Evolutionary conservation across 257 asterid genomes (phyloP).

Genomic region (Eucommia ulmoides): DNA sequence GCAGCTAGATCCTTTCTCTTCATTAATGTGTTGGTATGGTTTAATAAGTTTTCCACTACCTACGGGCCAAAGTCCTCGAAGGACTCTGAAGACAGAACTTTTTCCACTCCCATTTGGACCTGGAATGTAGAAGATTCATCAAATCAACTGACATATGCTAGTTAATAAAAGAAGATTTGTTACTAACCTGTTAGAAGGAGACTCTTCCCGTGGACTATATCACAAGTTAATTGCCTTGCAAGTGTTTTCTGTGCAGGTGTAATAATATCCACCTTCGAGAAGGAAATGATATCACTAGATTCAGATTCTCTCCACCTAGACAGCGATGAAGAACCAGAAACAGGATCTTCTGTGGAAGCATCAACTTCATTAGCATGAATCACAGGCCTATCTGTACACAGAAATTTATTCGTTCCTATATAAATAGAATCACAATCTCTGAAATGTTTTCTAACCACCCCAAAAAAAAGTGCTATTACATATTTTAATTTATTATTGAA

Average conservation of each 20-base stretch:
- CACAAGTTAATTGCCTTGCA: constrained; percentile 76
- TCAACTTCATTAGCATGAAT: no score
- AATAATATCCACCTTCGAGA: constrained; percentile 73
- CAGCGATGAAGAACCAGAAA: constrained; percentile 17
- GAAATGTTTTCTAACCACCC: no score
- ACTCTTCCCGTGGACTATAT: constrained; percentile 75
- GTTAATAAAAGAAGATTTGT: constrained; percentile 3
- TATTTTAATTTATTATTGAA: no score
- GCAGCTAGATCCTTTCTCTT: constrained; percentile 27
- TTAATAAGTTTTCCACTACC: constrained; percentile 64
- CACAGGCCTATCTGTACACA: no score
- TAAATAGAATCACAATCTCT: background rate
- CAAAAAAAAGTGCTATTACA: no score
- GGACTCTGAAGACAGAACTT: constrained; percentile 95
- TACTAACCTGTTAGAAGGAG: constrained; percentile 93
- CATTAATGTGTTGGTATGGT: constrained; percentile 38
- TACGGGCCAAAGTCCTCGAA: constrained; percentile 96
- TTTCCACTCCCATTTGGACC: constrained; percentile 99
- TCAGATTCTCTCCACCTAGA: constrained; percentile 23
- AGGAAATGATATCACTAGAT: constrained; percentile 57
- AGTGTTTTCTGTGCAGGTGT: constrained; percentile 79
- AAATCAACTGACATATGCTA: background rate
- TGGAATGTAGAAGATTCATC: constrained; percentile 17
- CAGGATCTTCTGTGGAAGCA: constrained; percentile 30
- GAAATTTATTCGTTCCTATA: background rate